phyloP scores from a whole-genome alignment of 495 filamentous ascomycete genomes.

The Hypoxylon subgilvum region DNA sequence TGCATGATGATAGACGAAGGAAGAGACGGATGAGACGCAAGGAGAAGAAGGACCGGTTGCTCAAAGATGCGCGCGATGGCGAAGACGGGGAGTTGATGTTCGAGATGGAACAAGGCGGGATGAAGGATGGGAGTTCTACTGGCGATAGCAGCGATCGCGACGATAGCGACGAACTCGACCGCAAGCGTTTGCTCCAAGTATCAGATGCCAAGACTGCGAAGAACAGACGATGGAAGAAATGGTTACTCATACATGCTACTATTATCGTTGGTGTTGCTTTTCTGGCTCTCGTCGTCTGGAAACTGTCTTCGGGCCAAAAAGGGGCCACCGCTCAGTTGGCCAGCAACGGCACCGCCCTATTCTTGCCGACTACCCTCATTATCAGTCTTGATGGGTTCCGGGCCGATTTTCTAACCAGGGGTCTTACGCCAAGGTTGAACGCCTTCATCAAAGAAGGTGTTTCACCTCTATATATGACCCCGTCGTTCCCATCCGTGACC shows the following conservation, averaged over 20 bases:
- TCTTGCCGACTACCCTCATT: conserved; percentile 88
- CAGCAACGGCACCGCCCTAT: conserved; percentile 84
- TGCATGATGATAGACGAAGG: conserved; percentile 59
- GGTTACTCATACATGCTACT: conserved; percentile 59
- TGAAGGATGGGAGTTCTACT: conserved; percentile 66
- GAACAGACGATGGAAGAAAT: conserved; percentile 53
- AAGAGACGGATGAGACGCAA: conserved; percentile 50
- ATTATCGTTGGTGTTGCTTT: conserved; percentile 60
- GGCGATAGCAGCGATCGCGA: conserved; percentile 62
- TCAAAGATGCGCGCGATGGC: conserved; percentile 57
- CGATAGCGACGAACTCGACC: conserved; percentile 60
- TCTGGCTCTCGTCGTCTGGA: conserved; percentile 57
- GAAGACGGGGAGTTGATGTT: conserved; percentile 82
- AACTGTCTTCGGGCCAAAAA: conserved; percentile 50
- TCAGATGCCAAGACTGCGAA: conserved; percentile 52
- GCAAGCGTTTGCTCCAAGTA: conserved; percentile 51
- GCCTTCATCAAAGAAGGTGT: conserved; percentile 81
- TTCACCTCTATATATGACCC: conserved; percentile 87
- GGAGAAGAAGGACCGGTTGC: conserved; percentile 55
- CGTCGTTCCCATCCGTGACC: conserved; percentile 93
- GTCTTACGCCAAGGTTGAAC: conserved; percentile 81
- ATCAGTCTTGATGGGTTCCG: conserved; percentile 96
- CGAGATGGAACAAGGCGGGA: conserved; percentile 83
- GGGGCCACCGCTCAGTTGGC: conserved; percentile 40
- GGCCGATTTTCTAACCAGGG: conserved; percentile 88